phyloP scores from a whole-genome alignment of 2,329 filamentous ascomycete genomes.

The Trichoderma lentiforme region DNA sequence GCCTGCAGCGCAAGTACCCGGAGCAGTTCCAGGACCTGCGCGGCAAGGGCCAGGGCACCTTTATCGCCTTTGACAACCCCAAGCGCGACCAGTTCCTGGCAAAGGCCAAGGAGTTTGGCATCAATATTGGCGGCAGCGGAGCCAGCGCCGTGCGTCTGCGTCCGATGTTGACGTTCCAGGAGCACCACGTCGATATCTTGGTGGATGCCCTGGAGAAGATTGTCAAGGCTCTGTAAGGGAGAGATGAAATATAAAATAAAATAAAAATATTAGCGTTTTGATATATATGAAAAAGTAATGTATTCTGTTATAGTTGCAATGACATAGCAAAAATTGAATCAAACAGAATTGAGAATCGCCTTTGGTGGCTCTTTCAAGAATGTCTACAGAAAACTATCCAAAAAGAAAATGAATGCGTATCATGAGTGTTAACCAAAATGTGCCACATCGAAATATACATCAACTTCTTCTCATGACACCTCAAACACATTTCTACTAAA shows the following conservation, averaged over 20 bases:
- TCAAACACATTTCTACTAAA: not conserved
- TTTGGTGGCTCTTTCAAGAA: not conserved
- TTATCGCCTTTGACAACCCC: slow-evolving; percentile 87
- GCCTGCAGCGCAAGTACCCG: slow-evolving; percentile 67
- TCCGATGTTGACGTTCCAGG: slow-evolving; percentile 91
- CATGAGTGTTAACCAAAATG: not conserved
- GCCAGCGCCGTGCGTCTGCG: slow-evolving; percentile 71
- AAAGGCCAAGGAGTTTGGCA: slow-evolving; percentile 73
- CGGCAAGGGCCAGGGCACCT: slow-evolving; percentile 84
- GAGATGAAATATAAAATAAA: not conserved
- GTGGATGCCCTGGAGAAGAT: slow-evolving; percentile 76
- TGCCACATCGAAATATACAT: not conserved
- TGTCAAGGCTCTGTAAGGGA: slow-evolving; percentile 43
- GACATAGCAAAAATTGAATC: not conserved
- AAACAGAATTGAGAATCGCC: not conserved
- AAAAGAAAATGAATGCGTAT: not conserved
- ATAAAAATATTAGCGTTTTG: not conserved
- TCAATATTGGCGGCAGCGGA: slow-evolving; percentile 87
- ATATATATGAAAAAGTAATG: not conserved
- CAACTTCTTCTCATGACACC: not conserved
- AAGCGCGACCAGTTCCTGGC: slow-evolving; percentile 74
- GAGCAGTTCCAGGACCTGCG: slow-evolving; percentile 77
- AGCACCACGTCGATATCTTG: slow-evolving; percentile 84
- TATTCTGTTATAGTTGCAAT: not conserved
- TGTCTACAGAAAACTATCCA: too few species aligned